Evolutionary conservation across 352 stramenopile genomes (phyloP), one percentile per base, ranked within the genome.

Genomic region (Phytophthora pistaciae): DNA sequence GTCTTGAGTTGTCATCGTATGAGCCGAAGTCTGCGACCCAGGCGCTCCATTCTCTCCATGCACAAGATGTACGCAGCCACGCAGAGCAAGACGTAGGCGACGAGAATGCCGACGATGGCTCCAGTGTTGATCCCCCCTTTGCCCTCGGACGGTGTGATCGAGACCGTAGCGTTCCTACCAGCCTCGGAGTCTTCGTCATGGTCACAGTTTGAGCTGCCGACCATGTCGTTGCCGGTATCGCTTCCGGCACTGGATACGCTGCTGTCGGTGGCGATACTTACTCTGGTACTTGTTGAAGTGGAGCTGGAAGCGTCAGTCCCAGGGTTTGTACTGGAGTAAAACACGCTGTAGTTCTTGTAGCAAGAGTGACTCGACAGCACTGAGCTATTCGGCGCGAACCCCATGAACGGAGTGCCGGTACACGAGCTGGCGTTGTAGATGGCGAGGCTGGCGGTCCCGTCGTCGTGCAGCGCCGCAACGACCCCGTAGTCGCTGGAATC

Each of bases 341-440:
- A 56, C 3, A 73, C 44, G 53, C 25, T 69, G 69, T 69, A 60
- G 46, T 68, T 69, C 11, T 40, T 68, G 54, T 58, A 76, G 23
- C 69, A 73, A 44, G 69, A 76, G 59, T 69, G 69, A 23, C 13
- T 69, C 36, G 64, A 48, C 7, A 76, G 36, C 36, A 38, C 65
- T 9, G 72, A 64, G 20, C 21, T 68, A 20, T 66, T 60, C 8
- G 69, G 44, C 31, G 62, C 49, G 13, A 65, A 76, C 5, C 46
- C 49, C 25, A 73, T 36, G 36, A 69, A 63, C 11, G 64, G 63
- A 48, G 29, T 33, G 5, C 64, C 69, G 1, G 57, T 50, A 42
- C 69, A 76, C 14, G 64, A 53, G 9, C 40, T 72, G 54, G 57
- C 58, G 14, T 69, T 66, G 58, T 73, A 76, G 13, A 76, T 53